Conservation (phyloP, 331 rosid genomes). For the Phaseolus coccineus region DNA sequence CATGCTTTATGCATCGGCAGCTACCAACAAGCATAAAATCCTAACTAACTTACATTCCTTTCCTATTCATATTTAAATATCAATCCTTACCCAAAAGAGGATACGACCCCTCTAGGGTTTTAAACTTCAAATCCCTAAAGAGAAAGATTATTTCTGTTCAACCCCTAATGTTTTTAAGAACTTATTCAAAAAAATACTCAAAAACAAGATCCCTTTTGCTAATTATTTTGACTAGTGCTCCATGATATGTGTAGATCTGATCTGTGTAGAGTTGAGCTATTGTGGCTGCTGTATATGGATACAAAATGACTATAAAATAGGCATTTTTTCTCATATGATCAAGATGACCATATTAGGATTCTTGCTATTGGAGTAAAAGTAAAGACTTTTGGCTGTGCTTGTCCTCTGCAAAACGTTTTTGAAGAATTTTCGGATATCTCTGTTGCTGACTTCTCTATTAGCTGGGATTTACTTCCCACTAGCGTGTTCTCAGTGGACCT, state of each 20-base stretch:
- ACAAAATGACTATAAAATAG: too few species aligned
- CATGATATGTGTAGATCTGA: not conserved
- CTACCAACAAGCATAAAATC: not conserved
- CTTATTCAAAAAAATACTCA: not conserved
- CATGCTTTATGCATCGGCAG: not conserved
- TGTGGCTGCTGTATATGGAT: not conserved
- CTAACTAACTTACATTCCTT: not conserved
- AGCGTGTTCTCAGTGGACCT: not conserved
- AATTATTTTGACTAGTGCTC: not conserved
- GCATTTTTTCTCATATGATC: not conserved
- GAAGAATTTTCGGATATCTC: not conserved
- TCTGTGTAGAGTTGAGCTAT: not conserved
- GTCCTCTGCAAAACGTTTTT: not conserved
- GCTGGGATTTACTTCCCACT: not conserved
- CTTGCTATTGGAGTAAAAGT: not conserved
- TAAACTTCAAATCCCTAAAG: not conserved
- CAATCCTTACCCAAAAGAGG: not conserved
- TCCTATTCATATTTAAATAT: not conserved
- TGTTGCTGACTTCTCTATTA: not conserved
- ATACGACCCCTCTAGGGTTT: not conserved
- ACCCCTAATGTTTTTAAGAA: not conserved
- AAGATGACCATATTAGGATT: not conserved
- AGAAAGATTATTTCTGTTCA: not conserved
- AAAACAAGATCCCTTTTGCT: not conserved
- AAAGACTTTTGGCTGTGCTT: not conserved